Evolutionary conservation across 1,139 yeast species (phyloP).

Genomic region (Arxiozyma slooffiae): DNA sequence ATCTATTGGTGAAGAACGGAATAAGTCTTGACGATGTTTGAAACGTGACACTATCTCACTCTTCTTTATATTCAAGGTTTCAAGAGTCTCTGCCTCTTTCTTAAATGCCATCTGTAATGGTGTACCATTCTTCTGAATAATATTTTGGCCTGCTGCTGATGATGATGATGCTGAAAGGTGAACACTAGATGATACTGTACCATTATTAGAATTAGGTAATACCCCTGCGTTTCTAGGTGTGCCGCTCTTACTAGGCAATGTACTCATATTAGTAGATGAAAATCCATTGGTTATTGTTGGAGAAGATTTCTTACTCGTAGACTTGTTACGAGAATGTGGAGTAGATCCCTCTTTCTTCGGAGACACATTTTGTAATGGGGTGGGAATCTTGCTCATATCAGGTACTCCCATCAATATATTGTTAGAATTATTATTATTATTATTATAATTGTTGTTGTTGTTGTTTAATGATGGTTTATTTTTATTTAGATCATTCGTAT

Average conservation of each 20-base stretch:
- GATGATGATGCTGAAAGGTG: constrained; percentile 16
- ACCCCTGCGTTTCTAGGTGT: constrained; percentile 10
- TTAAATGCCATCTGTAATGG: constrained; percentile 20
- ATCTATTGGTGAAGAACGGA: constrained; percentile 25
- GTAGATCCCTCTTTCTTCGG: constrained; percentile 6
- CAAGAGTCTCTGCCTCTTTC: constrained; percentile 25
- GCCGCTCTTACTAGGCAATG: constrained; percentile 10
- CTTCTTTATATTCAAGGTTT: constrained; percentile 22
- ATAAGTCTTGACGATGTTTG: constrained; percentile 30
- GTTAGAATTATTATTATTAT: too few species aligned
- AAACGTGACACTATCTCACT: constrained; percentile 27
- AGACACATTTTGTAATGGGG: background rate
- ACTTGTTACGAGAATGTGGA: constrained; percentile 3
- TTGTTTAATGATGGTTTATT: background rate
- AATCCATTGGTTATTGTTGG: constrained; percentile 4
- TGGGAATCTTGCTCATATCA: background rate
- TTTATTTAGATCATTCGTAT: background rate
- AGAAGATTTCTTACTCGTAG: constrained; percentile 9
- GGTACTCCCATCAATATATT: background rate
- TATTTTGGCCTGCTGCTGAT: constrained; percentile 9
- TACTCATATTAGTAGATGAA: background rate
- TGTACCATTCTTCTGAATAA: constrained; percentile 8
- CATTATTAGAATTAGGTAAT: constrained; percentile 7
- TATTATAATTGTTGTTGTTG: background rate
- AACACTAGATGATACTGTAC: constrained; percentile 5